Evolutionary conservation across 2,329 filamentous ascomycete genomes (phyloP).

Genomic region (Pseudogymnoascus sp.): DNA sequence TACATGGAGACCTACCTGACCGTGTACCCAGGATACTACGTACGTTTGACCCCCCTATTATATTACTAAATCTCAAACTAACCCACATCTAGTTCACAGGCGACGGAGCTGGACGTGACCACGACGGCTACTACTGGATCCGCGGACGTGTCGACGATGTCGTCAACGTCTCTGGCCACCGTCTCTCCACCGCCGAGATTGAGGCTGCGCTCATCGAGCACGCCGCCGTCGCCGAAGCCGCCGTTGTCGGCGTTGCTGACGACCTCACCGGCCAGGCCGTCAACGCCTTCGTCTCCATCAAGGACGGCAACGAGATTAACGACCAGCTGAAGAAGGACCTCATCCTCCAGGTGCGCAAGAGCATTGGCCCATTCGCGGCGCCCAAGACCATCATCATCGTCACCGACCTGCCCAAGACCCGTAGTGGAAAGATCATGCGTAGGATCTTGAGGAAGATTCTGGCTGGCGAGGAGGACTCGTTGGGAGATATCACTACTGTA

Average conservation of each 20-base stretch:
- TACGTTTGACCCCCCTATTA: constrained; percentile 39
- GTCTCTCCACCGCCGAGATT: constrained; percentile 94
- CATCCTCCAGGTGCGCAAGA: constrained; percentile 89
- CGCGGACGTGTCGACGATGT: constrained; percentile 96
- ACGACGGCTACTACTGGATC: constrained; percentile 99
- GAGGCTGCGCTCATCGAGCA: constrained; percentile 96
- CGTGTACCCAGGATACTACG: constrained; percentile 96
- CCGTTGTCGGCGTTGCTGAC: constrained; percentile 86
- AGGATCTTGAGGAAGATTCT: constrained; percentile 95
- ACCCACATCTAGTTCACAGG: constrained; percentile 60
- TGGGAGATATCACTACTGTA: constrained; percentile 87
- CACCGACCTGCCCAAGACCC: constrained; percentile 90
- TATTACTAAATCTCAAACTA: constrained; percentile 9
- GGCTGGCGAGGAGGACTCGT: constrained; percentile 91
- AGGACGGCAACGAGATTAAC: constrained; percentile 66
- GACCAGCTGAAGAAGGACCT: constrained; percentile 89
- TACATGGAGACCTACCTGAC: constrained; percentile 99
- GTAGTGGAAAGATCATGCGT: constrained; percentile 98
- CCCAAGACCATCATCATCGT: constrained; percentile 90
- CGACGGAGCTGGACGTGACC: constrained; percentile 89
- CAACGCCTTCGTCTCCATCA: constrained; percentile 91
- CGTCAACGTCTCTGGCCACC: constrained; percentile 94
- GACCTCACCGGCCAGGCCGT: constrained; percentile 96
- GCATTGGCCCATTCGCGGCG: constrained; percentile 93
- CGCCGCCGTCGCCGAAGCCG: constrained; percentile 79